phyloP scores from a whole-genome alignment of 1,284 basidiomycete genomes.

The Singerocomus inundabilis region DNA sequence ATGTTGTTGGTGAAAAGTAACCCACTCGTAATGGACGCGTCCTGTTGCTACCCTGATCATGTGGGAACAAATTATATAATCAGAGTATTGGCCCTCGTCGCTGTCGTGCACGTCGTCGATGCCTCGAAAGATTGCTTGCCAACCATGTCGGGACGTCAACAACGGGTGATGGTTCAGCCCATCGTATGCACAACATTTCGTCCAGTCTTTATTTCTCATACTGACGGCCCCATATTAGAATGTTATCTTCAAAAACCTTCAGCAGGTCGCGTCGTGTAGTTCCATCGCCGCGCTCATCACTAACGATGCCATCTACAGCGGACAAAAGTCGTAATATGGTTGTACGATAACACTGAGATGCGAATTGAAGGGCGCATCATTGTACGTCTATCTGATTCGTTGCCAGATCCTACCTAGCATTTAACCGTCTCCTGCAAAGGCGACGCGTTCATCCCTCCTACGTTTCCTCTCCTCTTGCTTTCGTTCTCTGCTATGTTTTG shows the following conservation, averaged over 20 bases:
- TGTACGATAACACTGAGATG: slow-evolving; percentile 98
- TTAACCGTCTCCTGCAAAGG: slow-evolving; percentile 31
- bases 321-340: slow-evolving; percentile 89
- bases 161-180: slow-evolving; percentile 97
- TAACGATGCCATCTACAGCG: slow-evolving; percentile 49
- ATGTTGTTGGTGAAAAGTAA: slow-evolving; percentile 23
- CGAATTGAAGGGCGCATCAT: slow-evolving; percentile 96
- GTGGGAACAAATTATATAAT: slow-evolving; percentile 31
- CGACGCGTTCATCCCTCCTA: slow-evolving; percentile 17
- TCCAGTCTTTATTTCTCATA: slow-evolving; percentile 9
- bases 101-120: slow-evolving; percentile 22
- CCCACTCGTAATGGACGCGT: slow-evolving; percentile 17
- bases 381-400: slow-evolving; percentile 54
- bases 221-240: slow-evolving; percentile 58
- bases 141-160: slow-evolving; percentile 88
- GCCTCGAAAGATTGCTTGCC: slow-evolving; percentile 12
- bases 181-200: slow-evolving; percentile 62
- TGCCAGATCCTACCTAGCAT: slow-evolving; percentile 22
- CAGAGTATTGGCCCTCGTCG: slow-evolving; percentile 6
- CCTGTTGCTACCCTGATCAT: neutral
- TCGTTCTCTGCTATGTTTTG: neutral
- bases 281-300: neutral
- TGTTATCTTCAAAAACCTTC: slow-evolving; percentile 98
- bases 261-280: slow-evolving; percentile 53
- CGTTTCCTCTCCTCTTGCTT: slow-evolving; percentile 1